Conservation (phyloP, 225 moss, liverwort and hornwort genomes). For the Marchantia polymorpha region DNA sequence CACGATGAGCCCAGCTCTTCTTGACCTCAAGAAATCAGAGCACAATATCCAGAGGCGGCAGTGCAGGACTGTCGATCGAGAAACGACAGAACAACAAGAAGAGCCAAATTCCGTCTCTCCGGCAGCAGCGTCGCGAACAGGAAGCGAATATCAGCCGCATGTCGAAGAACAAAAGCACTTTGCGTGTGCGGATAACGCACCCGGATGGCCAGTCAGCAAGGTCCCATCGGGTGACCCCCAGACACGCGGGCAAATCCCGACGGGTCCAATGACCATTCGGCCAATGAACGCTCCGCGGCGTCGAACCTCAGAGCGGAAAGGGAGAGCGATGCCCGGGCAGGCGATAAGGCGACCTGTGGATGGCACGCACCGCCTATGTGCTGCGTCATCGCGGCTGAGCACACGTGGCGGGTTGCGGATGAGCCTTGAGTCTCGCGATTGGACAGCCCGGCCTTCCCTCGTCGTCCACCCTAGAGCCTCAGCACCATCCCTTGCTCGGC, state of each 20-base stretch:
- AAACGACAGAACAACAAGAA: too few species aligned
- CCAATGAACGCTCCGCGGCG: background rate
- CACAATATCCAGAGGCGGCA: too few species aligned
- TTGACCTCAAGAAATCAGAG: too few species aligned
- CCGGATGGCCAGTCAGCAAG: background rate
- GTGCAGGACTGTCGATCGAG: too few species aligned
- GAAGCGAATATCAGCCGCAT: background rate
- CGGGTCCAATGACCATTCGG: too few species aligned
- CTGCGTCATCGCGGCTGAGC: background rate
- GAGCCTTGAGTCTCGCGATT: background rate
- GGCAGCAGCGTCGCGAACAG: background rate
- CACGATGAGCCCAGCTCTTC: too few species aligned
- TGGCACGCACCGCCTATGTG: background rate
- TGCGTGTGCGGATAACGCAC: background rate
- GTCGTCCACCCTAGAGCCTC: background rate
- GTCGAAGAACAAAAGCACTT: background rate
- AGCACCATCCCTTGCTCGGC: background rate
- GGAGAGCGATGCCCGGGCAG: background rate
- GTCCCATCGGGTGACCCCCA: background rate
- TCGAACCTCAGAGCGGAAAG: background rate
- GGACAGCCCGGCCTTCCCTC: background rate
- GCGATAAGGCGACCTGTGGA: conserved; percentile 8
- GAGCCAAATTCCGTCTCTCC: background rate
- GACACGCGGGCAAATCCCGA: background rate
- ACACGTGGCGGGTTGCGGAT: conserved; percentile 1